phyloP scores from a whole-genome alignment of 192 early-diverging fungal species.

The Backusella tuberculispora region DNA sequence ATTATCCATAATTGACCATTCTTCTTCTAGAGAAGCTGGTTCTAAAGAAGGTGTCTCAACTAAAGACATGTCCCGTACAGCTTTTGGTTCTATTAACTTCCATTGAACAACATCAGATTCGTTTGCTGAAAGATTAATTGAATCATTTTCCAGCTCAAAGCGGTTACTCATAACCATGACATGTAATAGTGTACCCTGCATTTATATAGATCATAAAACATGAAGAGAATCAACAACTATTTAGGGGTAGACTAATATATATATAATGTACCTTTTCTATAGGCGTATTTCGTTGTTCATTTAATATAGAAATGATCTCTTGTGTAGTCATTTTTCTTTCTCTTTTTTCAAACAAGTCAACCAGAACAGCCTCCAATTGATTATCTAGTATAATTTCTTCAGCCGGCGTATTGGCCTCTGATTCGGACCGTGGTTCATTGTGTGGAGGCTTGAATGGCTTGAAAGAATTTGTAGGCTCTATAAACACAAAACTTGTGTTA shows the following conservation, averaged over 20 bases:
- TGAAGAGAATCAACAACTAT: no score
- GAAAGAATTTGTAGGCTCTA: neutral
- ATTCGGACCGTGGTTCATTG: neutral
- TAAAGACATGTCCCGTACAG: neutral
- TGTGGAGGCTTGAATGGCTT: neutral
- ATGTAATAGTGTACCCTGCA: neutral
- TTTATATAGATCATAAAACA: neutral
- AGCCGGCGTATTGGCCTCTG: neutral
- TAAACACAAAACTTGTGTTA: constrained; percentile 21
- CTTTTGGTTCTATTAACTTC: neutral
- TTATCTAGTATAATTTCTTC: neutral
- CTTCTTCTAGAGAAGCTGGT: neutral
- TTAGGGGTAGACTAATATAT: no score
- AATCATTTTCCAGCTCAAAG: neutral
- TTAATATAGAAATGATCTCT: neutral
- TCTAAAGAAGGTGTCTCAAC: constrained; percentile 1
- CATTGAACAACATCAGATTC: constrained; percentile 4
- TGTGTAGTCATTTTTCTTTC: neutral
- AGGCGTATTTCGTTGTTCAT: neutral
- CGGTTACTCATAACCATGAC: neutral
- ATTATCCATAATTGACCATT: neutral
- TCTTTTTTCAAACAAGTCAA: neutral
- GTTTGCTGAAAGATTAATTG: constrained; percentile 7
- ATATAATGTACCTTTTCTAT: neutral
- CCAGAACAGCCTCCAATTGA: neutral